Evolutionary conservation across 441 rosid species (phyloP), one percentile per base, ranked within the genome.

Genomic region (Breynia disticha): DNA sequence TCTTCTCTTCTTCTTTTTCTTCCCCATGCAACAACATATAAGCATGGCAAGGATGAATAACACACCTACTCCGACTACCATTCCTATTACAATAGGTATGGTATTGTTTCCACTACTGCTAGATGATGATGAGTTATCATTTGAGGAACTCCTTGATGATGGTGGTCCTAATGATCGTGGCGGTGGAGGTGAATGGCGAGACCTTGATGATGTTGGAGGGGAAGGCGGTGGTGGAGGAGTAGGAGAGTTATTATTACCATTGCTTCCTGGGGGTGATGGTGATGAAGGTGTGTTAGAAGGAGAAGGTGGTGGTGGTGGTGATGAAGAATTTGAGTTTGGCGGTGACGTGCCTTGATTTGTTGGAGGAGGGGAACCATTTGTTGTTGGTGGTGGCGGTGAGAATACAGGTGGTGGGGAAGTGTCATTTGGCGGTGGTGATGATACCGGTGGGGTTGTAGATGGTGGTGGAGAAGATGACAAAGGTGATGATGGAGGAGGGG

Each of bases 1-100:
- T 52, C 75, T 48, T 67, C 56, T 51, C 48, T 58, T 77, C 76
- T 72, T 84, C 73, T 64, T 87, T 67, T 69, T 80, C 61, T 62
- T 74, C 38, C 61, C 62, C 21, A 71, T 47, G 11, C 79, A 58
- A 44, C 74, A 58, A 37, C 65, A 16, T 43, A 67, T 43, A 28
- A 79, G 19, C 47, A 73, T 39, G 10, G 72, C 43, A 48, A 79
- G 28, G 38, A 90, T 19, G 49, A 87, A 41, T 35, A 87, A 13
- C 18, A 66, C 67, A 41, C 66, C 78, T 3, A 51, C 67, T 19
- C 83, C 95, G 10, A 19, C 73, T 32, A 63, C 76, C 5, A 77
- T 63, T 44, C 87, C 96, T 13, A 68, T 59, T n/a, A 76, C 46
- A 55, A 74, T 28, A 1, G 76, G 71, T 24, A 67, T 38, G 4